Evolutionary conservation across 2,329 filamentous ascomycete genomes (phyloP).

Genomic region (Alternaria solani): DNA sequence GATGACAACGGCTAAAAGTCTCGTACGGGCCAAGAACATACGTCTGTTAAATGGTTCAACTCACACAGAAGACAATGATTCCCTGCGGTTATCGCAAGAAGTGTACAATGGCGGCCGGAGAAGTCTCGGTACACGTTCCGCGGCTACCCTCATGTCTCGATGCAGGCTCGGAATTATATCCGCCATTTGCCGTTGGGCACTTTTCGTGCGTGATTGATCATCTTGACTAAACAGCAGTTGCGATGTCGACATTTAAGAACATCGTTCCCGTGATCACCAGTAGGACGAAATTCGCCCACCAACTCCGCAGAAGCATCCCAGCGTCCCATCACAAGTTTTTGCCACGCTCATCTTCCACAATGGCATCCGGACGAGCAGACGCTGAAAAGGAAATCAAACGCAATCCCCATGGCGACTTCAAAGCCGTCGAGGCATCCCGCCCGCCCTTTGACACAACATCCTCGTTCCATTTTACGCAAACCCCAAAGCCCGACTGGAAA

Average conservation of each 20-base stretch:
- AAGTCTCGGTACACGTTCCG: constrained; percentile 13
- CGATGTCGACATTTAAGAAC: constrained; percentile 2
- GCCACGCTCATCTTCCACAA: constrained; percentile 3
- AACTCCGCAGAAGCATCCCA: background rate
- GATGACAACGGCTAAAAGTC: background rate
- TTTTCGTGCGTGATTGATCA: constrained; percentile 12
- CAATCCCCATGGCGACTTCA: constrained; percentile 79
- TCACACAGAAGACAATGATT: background rate
- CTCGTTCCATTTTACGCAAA: constrained; percentile 67
- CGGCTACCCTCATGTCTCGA: constrained; percentile 8
- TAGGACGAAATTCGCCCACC: background rate
- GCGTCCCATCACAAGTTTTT: background rate
- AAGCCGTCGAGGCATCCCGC: constrained; percentile 71
- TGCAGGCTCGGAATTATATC: constrained; percentile 27
- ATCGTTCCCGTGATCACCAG: background rate
- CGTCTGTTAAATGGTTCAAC: background rate
- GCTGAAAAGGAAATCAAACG: constrained; percentile 61
- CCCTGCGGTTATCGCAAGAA: background rate
- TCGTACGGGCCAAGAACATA: background rate
- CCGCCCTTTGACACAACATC: constrained; percentile 64
- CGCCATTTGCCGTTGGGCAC: constrained; percentile 24
- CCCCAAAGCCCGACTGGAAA: constrained; percentile 70
- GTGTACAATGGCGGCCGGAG: background rate
- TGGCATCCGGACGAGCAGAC: constrained; percentile 51
- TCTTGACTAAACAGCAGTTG: constrained; percentile 3